phyloP scores from a whole-genome alignment of 192 early-diverging fungal genomes.

The Globomyces pollinis-pini region DNA sequence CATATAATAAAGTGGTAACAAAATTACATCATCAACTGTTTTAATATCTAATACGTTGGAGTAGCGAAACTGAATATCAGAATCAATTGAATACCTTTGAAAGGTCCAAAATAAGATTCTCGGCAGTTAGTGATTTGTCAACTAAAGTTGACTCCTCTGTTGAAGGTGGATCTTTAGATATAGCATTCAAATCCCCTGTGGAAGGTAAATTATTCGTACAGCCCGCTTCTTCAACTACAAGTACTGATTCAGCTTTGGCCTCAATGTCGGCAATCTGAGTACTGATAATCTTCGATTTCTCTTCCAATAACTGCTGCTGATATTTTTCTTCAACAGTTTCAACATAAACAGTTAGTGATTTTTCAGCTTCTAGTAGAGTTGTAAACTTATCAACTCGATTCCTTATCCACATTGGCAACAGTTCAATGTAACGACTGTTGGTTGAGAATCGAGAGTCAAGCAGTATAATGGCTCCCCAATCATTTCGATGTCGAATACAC shows the following conservation, averaged over 20 bases:
- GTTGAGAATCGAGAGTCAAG: conserved; percentile 42
- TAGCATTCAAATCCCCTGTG: too few relatives aligned
- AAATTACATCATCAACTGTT: too few relatives aligned
- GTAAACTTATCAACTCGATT: neutral
- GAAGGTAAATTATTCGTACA: too few relatives aligned
- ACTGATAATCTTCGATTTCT: neutral
- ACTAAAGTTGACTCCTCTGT: too few relatives aligned
- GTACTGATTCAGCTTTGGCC: neutral
- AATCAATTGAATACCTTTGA: too few relatives aligned
- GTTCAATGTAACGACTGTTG: neutral
- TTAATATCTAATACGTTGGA: too few relatives aligned
- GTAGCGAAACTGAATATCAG: too few relatives aligned
- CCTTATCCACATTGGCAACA: conserved; percentile 6
- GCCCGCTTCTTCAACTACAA: neutral
- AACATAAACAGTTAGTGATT: neutral
- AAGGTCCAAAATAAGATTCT: too few relatives aligned
- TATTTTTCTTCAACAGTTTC: neutral
- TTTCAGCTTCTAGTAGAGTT: neutral
- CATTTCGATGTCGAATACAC: conserved; percentile 46
- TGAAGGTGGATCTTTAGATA: too few relatives aligned
- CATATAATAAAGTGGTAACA: too few relatives aligned
- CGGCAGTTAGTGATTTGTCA: too few relatives aligned
- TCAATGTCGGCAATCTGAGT: neutral
- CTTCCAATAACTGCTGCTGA: neutral
- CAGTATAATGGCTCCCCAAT: conserved; percentile 58